Evolutionary conservation across 1,284 basidiomycete genomes (phyloP), one percentile per base, ranked within the genome.

Genomic region (Austropuccinia psidii): DNA sequence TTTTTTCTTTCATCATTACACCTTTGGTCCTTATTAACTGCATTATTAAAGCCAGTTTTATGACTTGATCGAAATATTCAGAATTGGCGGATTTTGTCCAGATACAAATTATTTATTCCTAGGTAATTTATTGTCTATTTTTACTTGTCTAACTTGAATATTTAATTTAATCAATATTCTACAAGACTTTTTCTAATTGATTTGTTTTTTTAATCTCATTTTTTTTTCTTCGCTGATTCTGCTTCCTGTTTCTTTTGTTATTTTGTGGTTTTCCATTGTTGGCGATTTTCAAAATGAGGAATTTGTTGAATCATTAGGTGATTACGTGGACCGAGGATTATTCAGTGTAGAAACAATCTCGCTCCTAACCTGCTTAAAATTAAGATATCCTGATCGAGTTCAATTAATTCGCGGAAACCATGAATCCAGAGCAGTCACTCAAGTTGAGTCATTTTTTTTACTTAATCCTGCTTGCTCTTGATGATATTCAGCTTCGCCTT

Each of bases 271-370:
- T 11, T 69, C 6, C n/a, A n/a, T n/a, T n/a, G n/a, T n/a, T n/a
- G n/a, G n/a, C n/a, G n/a, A n/a, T n/a, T n/a, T n/a, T n/a, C n/a
- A n/a, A n/a, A n/a, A n/a, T n/a, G n/a, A n/a, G n/a, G n/a, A n/a
- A n/a, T n/a, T n/a, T n/a, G n/a, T n/a, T n/a, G n/a, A n/a, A n/a
- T n/a, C n/a, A 64, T 9, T 79, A 94, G 93, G 95, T 60, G 95
- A 98, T 83, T 98, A 98, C 81, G 95, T 98, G 75, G 95, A 98
- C 82, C 88, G 95, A 66, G 95, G 95, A 7, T 84, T 98, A 45
- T 98, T 98, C 84, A 96, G 92, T 76, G 95, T 98, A 74, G 95
- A 98, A 82, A 98, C 95, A 2, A 98, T 98, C 80, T 97, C 94
- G 5, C 87, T 98, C 21, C 83, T 98, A 67, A 98, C 94, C 1